phyloP scores from a whole-genome alignment of 2,329 filamentous ascomycete genomes.

The Colletotrichum godetiae region DNA sequence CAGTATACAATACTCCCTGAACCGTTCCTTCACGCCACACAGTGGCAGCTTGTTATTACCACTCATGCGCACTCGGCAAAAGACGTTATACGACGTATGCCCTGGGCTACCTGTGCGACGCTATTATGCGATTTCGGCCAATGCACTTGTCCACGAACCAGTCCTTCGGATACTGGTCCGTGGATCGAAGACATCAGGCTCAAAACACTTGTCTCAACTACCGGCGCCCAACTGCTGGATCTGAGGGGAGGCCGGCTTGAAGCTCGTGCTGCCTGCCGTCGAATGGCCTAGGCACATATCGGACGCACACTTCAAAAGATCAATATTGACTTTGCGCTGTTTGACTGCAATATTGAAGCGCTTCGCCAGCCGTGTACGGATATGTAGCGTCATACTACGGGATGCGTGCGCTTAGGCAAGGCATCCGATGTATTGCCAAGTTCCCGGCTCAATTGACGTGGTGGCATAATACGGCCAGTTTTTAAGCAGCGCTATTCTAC shows the following conservation, averaged over 20 bases:
- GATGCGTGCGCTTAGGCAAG: not conserved
- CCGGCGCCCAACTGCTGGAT: slow-evolving; percentile 14
- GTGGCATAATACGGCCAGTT: not conserved
- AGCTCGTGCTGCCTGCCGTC: not conserved
- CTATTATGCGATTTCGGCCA: not conserved
- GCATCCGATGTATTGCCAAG: not conserved
- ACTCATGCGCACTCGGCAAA: slow-evolving; percentile 18
- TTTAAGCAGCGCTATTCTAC: not conserved
- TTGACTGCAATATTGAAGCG: not conserved
- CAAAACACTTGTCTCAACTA: slow-evolving; percentile 25
- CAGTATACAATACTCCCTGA: not conserved
- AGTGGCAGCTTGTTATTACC: not conserved
- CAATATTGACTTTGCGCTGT: not conserved
- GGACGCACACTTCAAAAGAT: not conserved
- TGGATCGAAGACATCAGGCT: slow-evolving; percentile 32
- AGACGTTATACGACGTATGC: slow-evolving; percentile 27
- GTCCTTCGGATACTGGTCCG: slow-evolving; percentile 10
- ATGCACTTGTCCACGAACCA: slow-evolving; percentile 18
- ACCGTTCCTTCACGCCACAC: not conserved
- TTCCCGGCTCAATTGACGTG: not conserved
- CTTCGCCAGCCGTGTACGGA: not conserved
- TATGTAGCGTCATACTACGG: too few species aligned
- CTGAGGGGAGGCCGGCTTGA: not conserved
- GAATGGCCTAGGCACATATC: not conserved
- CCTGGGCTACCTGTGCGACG: slow-evolving; percentile 12